phyloP scores from a whole-genome alignment of 2,329 filamentous ascomycete genomes.

The Furcasterigmium furcatum region DNA sequence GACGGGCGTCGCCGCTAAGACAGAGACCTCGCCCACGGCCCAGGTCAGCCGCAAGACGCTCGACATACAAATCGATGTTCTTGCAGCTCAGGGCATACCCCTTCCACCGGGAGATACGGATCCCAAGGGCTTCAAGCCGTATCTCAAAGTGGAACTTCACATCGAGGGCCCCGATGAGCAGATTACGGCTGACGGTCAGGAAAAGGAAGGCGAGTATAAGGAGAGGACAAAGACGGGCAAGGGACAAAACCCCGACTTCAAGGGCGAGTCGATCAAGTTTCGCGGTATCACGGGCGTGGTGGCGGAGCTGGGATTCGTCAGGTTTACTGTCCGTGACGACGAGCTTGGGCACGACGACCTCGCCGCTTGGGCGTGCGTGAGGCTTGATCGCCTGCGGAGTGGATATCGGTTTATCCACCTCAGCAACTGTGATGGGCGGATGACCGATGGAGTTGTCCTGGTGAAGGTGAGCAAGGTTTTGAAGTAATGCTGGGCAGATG shows the following conservation, averaged over 20 bases:
- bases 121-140: slow-evolving; percentile 65
- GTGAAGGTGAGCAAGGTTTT: slow-evolving; percentile 67
- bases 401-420: slow-evolving; percentile 79
- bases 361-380: slow-evolving; percentile 84
- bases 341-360: slow-evolving; percentile 75
- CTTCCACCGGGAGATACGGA: slow-evolving; percentile 53
- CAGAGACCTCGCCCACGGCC: slow-evolving; percentile 5
- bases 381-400: slow-evolving; percentile 72
- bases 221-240: slow-evolving; percentile 54
- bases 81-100: slow-evolving; percentile 74
- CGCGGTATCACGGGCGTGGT: slow-evolving; percentile 52
- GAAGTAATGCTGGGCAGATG: too few species aligned
- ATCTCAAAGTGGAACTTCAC: slow-evolving; percentile 81
- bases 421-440: slow-evolving; percentile 63
- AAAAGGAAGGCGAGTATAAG: slow-evolving; percentile 48
- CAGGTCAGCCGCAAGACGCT: slow-evolving; percentile 54
- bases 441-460: slow-evolving; percentile 67
- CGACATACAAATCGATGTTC: slow-evolving; percentile 68
- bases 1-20: slow-evolving; percentile 10
- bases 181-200: slow-evolving; percentile 34
- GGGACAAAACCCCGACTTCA: slow-evolving; percentile 62
- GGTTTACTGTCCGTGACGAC: slow-evolving; percentile 86
- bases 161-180: slow-evolving; percentile 60
- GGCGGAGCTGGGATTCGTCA: slow-evolving; percentile 68
- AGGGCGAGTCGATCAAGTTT: slow-evolving; percentile 56